Evolutionary conservation across 345 rosid genomes (phyloP).

Genomic region (Citrus cavaleriei): DNA sequence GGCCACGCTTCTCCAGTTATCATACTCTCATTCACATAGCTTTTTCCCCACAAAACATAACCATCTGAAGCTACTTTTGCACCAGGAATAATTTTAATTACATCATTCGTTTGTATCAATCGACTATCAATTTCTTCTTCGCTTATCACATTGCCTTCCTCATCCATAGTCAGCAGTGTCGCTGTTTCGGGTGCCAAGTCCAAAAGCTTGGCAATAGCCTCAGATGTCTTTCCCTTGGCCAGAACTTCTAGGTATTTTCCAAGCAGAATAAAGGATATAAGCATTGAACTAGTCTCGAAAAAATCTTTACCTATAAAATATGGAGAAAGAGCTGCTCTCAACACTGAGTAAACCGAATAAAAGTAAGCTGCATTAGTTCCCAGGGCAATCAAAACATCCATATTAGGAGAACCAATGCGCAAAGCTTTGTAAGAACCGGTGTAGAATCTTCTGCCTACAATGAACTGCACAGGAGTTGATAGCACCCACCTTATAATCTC

Average conservation of each 20-base stretch:
- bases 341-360: conserved; percentile 71
- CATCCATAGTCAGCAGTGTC: conserved; percentile 49
- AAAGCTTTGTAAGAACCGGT: conserved; percentile 72
- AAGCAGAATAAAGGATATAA: conserved; percentile 80
- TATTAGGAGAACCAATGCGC: conserved; percentile 76
- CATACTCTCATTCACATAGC: conserved; percentile 78
- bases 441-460: conserved; percentile 79
- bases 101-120: conserved; percentile 75
- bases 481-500: conserved; percentile 62
- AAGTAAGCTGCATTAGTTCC: conserved; percentile 96
- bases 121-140: conserved; percentile 87
- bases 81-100: conserved; percentile 75
- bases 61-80: conserved; percentile 76
- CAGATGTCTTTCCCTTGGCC: conserved; percentile 91
- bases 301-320: conserved; percentile 67
- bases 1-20: conserved; percentile 77
- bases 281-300: conserved; percentile 96
- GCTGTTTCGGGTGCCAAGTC: conserved; percentile 77
- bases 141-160: conserved; percentile 51
- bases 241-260: conserved; percentile 88
- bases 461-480: conserved; percentile 83
- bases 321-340: conserved; percentile 69
- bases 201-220: conserved; percentile 94
- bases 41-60: conserved; percentile 61
- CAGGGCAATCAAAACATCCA: conserved; percentile 89